phyloP scores from a whole-genome alignment of 805 yeast genomes.

The Jamesozyma spencerorum region DNA sequence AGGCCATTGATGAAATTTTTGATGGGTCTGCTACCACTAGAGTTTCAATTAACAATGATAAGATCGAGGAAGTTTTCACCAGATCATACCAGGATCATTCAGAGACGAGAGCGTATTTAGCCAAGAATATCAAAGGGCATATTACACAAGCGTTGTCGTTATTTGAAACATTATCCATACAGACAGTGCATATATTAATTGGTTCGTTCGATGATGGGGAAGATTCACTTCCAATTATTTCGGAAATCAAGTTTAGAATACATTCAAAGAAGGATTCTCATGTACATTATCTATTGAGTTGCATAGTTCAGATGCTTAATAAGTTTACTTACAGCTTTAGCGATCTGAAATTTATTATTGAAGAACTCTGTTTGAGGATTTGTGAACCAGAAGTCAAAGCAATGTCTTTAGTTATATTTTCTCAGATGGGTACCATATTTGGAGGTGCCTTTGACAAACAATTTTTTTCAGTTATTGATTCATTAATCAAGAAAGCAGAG shows the following conservation, averaged over 20 bases:
- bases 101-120: slow-evolving; percentile 15
- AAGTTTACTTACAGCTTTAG: slow-evolving; percentile 22
- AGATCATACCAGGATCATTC: slow-evolving; percentile 25
- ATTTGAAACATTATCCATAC: slow-evolving; percentile 15
- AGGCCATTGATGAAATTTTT: slow-evolving; percentile 15
- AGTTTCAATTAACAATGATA: slow-evolving; percentile 1
- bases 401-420: slow-evolving; percentile 16
- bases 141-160: slow-evolving; percentile 13
- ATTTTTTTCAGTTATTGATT: slow-evolving; percentile 14
- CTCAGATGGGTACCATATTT: slow-evolving; percentile 11
- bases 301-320: slow-evolving; percentile 22
- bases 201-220: slow-evolving; percentile 16
- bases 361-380: slow-evolving; percentile 18
- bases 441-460: slow-evolving; percentile 13
- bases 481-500: slow-evolving; percentile 21
- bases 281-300: slow-evolving; percentile 13
- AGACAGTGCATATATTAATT: slow-evolving; percentile 16
- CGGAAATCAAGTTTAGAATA: slow-evolving; percentile 14
- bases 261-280: slow-evolving; percentile 15
- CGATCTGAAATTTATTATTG: slow-evolving; percentile 18
- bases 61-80: slow-evolving; percentile 15
- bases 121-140: slow-evolving; percentile 9
- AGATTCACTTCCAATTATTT: slow-evolving; percentile 12
- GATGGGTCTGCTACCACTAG: not conserved
- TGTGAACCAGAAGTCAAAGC: slow-evolving; percentile 15